Base-by-base conservation (phyloP, 2,329 filamentous ascomycete species). In the Aspergillus cejpii region DNA sequence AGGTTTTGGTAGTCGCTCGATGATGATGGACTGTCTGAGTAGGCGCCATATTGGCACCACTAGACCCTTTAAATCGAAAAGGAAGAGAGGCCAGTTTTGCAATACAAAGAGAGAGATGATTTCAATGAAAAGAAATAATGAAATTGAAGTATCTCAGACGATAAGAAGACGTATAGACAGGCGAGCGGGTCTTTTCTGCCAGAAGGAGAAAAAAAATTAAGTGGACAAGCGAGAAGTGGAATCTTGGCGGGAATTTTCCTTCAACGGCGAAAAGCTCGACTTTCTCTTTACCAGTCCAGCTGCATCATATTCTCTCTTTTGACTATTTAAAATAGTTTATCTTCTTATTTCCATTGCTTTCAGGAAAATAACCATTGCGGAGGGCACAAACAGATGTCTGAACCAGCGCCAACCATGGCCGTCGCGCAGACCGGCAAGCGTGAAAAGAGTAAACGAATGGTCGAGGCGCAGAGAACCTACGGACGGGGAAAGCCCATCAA, bases 1-100 rank as follows among this genome's bases (percentile, higher is more conserved):
- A 72, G 60, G 81, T 75, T 76, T 97, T 98, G 43, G 90, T 95
- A 47, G 90, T 96, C 62, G 87, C 87, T 66, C 91, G 80, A 69
- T 98, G 92, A 63, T 91, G 90, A 69, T 97, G 65, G 56, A 74
- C 68, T 52, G 66, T 75, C 66, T 73, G 71, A 62, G 79, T 76
- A 69, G 81, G 78, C 62, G 86, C 83, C 87, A 92, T 92, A 59
- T 78, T 85, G 69, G 76, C 76, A 55, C 62, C 68, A 55, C 68
- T 68, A 47, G 68, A 66, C 68, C 80, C 86, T 75, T 94, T 95
- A 72, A 94, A 94, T 70, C 90, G 78, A 63, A 84, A 94, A 2
- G 90, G 87, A 69, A 89, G 70, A 44, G 83, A 84, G 51, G 60
- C 66, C 63, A 67, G 63, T 44, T 55, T 60, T 23, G 20, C 15